These are phyloP conservation scores for Nissolia schottii DNA, from an alignment of 306 rosid genomes.

Conservation along the genomic window DNA sequence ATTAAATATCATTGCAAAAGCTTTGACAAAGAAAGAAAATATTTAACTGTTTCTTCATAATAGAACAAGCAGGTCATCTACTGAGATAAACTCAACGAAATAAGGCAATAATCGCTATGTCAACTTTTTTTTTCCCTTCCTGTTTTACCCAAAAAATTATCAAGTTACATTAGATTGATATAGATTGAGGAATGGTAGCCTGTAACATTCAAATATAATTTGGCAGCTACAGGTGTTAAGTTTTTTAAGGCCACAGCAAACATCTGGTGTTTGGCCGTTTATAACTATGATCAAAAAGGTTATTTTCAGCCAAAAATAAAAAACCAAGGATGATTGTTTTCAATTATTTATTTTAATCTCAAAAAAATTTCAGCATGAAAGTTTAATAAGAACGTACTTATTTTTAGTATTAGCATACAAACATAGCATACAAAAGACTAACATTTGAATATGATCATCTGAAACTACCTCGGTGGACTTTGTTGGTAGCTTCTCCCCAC, in stretches of 20 bases:
- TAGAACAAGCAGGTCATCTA: neutral
- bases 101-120: neutral
- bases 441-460: neutral
- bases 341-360: neutral
- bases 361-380: neutral
- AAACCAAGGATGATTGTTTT: neutral
- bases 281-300: neutral
- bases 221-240: neutral
- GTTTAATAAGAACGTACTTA: neutral
- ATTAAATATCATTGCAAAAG: neutral
- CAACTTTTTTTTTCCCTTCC: neutral
- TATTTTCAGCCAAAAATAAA: neutral
- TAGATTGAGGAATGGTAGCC: neutral
- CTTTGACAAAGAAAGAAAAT: neutral
- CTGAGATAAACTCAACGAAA: neutral
- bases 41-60: neutral
- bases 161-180: neutral
- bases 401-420: neutral
- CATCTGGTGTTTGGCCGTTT: neutral
- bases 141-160: neutral
- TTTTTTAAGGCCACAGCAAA: neutral
- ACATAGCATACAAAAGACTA: neutral
- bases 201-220: neutral
- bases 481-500: conserved; percentile 46
- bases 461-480: conserved; percentile 63